Conservation (phyloP, 805 yeast genomes). For the Sugiyamaella marilandica region DNA sequence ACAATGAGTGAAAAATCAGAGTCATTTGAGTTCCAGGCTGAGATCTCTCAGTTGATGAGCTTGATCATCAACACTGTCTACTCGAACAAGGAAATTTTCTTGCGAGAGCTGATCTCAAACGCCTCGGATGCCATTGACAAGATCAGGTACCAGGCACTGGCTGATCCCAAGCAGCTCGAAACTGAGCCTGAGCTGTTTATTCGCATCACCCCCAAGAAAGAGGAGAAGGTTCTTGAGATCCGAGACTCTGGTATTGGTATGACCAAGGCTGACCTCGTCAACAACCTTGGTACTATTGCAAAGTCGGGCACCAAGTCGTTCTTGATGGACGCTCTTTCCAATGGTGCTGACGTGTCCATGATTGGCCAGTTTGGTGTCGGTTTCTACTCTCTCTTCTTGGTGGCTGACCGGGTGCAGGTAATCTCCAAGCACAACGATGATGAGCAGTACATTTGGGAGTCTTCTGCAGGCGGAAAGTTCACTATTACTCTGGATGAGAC, state of each 20-base stretch:
- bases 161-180: conserved; percentile 88
- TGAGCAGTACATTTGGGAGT: conserved; percentile 99
- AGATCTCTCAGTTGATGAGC: conserved; percentile 99
- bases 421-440: conserved; percentile 98
- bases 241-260: conserved; percentile 99
- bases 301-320: conserved; percentile 99
- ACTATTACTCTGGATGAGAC: conserved; percentile 86
- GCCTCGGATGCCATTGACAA: conserved; percentile 99
- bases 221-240: conserved; percentile 87
- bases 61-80: conserved; percentile 99
- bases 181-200: conserved; percentile 94
- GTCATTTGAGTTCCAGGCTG: conserved; percentile 91
- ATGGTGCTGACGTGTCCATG: conserved; percentile 99
- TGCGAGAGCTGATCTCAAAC: conserved; percentile 97
- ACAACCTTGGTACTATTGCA: conserved; percentile 99
- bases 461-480: conserved; percentile 99
- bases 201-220: conserved; percentile 96
- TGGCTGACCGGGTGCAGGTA: conserved; percentile 98
- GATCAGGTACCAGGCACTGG: conserved; percentile 92
- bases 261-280: conserved; percentile 98
- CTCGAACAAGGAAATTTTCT: conserved; percentile 98
- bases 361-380: conserved; percentile 99
- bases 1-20: conserved; percentile 36
- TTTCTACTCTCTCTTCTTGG: conserved; percentile 98
- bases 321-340: conserved; percentile 94